A percentile compares a stretch with the other conserved stretches of the same genome.
phyloP scores from a whole-genome alignment of 129 eudicot genomes.

The Mikania micrantha region DNA sequence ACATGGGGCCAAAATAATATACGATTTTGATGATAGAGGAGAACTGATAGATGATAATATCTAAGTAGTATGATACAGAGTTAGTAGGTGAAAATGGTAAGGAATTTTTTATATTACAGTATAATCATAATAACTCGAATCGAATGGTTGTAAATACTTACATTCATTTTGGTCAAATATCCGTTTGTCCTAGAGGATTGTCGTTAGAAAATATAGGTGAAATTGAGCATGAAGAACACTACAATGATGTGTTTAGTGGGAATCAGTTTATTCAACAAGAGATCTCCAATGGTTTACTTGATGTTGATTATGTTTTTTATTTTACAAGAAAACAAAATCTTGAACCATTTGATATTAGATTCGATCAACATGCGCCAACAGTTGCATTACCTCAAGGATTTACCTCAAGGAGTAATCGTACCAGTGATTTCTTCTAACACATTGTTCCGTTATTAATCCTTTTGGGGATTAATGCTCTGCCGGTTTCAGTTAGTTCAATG shows the following conservation, averaged over 20 bases:
- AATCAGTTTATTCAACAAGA: slow-evolving; percentile 89
- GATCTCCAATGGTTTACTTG: slow-evolving; percentile 86
- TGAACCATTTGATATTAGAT: slow-evolving; percentile 73
- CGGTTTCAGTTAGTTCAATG: slow-evolving; percentile 86
- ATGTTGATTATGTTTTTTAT: slow-evolving; percentile 92
- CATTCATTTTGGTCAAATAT: slow-evolving; percentile 85
- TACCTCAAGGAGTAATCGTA: slow-evolving; percentile 89
- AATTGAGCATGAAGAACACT: slow-evolving; percentile 69
- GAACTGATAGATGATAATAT: slow-evolving; percentile 70
- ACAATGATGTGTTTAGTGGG: slow-evolving; percentile 73
- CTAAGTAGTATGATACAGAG: slow-evolving; percentile 71
- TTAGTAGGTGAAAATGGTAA: slow-evolving; percentile 65
- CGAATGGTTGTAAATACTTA: slow-evolving; percentile 83
- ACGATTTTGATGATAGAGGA: slow-evolving; percentile 84
- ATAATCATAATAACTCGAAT: slow-evolving; percentile 67
- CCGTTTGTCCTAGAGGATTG: slow-evolving; percentile 94
- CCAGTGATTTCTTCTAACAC: slow-evolving; percentile 90
- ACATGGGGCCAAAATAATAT: slow-evolving; percentile 86
- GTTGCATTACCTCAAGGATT: too few relatives aligned
- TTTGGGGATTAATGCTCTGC: slow-evolving; percentile 95
- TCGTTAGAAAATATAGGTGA: slow-evolving; percentile 92
- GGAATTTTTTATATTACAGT: slow-evolving; percentile 68
- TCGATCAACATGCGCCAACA: slow-evolving; percentile 75
- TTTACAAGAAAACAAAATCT: slow-evolving; percentile 66
- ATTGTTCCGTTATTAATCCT: slow-evolving; percentile 70